Evolutionary conservation across 805 yeast genomes (phyloP), one percentile per base, ranked within the genome.

Genomic region (Lipomyces chichibuensis): DNA sequence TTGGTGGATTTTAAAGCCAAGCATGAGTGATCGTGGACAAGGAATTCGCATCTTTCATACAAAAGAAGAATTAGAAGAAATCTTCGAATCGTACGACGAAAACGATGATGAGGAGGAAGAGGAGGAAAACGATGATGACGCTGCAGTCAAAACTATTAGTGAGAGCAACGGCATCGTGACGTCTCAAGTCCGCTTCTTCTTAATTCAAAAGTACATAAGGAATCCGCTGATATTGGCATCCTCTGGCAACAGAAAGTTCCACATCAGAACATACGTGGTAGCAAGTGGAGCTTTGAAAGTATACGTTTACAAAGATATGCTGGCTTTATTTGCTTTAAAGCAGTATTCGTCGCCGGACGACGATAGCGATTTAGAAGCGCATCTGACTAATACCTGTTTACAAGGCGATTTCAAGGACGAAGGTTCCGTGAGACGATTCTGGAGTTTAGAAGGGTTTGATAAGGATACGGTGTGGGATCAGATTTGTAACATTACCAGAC

Each of bases 1-100:
- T 13, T 73, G 73, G 73, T 94, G 96, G 93, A 95, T 95, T 51
- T 82, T 95, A 76, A 95, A 95, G 76, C 99, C 99, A 17, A 88
- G 97, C 70, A 92, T 95, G 97, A 90, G 96, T 74, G 99, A 95
- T 75, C 88, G 94, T 75, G 99, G 97, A 11, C 97, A 95, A 76
- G 99, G 99, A 0, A 94, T 95, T 60, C 80, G 97, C 52, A 78
- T 95, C 0, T 95, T 95, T 80, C 83, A 83, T 63, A 87, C 92
- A 0, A 82, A 91, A 46, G 91, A 87, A 8, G 95, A 92, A 73
- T 80, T 95, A 60, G 97, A 93, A 77, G 83, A 78, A 2, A 88
- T 94, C 3, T 94, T 95, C 77, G 90, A 95, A 73, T 86, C 89
- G 2, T 92, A 92, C 77, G 97, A 93, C 72, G 94, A 88, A 70